Percentiles rank a stretch among this genome's conserved stretches.
phyloP scores from a whole-genome alignment of 2,329 filamentous ascomycete species.

The Fusarium ambrosium region DNA sequence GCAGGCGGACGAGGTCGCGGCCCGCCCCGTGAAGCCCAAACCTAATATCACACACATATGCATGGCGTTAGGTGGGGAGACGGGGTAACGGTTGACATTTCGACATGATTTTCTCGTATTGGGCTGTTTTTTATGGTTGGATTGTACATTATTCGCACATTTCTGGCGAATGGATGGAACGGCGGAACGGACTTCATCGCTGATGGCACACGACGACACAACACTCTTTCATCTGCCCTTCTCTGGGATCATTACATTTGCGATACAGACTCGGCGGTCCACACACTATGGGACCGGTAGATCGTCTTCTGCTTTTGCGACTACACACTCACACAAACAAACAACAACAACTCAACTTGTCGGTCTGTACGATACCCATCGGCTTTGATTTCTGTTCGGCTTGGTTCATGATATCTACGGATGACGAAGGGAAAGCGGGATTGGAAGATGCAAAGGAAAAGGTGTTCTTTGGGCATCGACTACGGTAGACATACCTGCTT shows the following conservation, averaged over 20 bases:
- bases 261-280: slow-evolving; percentile 39
- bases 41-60: slow-evolving; percentile 49
- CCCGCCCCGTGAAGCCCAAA: slow-evolving; percentile 52
- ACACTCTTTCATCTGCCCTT: slow-evolving; percentile 37
- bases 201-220: slow-evolving; percentile 48
- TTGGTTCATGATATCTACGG: slow-evolving; percentile 49
- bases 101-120: slow-evolving; percentile 51
- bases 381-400: slow-evolving; percentile 50
- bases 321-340: slow-evolving; percentile 33
- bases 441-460: slow-evolving; percentile 40
- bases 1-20: slow-evolving; percentile 54
- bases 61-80: slow-evolving; percentile 46
- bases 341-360: slow-evolving; percentile 35
- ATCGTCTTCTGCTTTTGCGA: slow-evolving; percentile 43
- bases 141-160: slow-evolving; percentile 60
- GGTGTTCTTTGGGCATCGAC: slow-evolving; percentile 45
- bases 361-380: slow-evolving; percentile 49
- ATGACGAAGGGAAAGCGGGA: slow-evolving; percentile 47
- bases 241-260: slow-evolving; percentile 25
- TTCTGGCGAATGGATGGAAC: slow-evolving; percentile 54
- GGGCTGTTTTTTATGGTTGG: slow-evolving; percentile 53
- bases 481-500: slow-evolving; percentile 46
- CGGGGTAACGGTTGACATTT: slow-evolving; percentile 42
- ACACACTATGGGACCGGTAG: slow-evolving; percentile 26
- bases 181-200: slow-evolving; percentile 52